Evolutionary conservation across 495 filamentous ascomycete species (phyloP).

Genomic region (Podospora didyma): DNA sequence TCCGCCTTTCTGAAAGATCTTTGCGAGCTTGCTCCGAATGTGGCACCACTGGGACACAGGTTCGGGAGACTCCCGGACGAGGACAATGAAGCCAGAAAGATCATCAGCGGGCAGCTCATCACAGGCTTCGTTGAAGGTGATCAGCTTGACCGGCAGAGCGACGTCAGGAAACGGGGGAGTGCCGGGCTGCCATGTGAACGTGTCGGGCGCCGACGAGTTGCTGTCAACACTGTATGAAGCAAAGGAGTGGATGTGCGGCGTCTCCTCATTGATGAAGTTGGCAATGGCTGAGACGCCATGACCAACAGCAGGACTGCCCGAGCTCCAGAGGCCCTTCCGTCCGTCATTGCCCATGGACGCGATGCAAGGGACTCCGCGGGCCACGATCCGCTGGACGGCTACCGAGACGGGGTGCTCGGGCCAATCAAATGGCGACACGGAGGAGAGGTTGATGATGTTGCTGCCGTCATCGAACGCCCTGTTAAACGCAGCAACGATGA

Average conservation of each 20-base stretch:
- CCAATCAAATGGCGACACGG: slow-evolving; percentile 45
- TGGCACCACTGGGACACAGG: too few species aligned
- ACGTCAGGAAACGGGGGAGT: slow-evolving; percentile 30
- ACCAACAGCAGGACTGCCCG: slow-evolving; percentile 39
- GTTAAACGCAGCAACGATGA: slow-evolving; percentile 45
- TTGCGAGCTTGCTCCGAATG: too few species aligned
- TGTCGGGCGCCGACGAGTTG: too few species aligned
- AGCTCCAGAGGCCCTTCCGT: slow-evolving; percentile 32
- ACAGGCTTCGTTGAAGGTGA: slow-evolving; percentile 40
- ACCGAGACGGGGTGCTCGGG: slow-evolving; percentile 43
- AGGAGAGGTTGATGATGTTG: slow-evolving; percentile 50
- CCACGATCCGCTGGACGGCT: slow-evolving; percentile 43
- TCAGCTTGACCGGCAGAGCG: slow-evolving; percentile 39
- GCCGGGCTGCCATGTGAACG: too few species aligned
- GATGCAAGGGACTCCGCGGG: slow-evolving; percentile 45
- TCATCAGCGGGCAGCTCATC: slow-evolving; percentile 32
- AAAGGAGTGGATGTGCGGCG: slow-evolving; percentile 29
- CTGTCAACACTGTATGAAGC: slow-evolving; percentile 16
- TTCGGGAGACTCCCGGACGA: too few species aligned
- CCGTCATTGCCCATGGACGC: slow-evolving; percentile 49
- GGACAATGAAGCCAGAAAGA: slow-evolving; percentile 16
- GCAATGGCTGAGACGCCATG: slow-evolving; percentile 41
- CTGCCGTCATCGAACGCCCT: slow-evolving; percentile 47
- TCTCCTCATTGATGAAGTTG: slow-evolving; percentile 40
- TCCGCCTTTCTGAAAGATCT: too few species aligned